Evolutionary conservation across 306 rosid species (phyloP).

Genomic region (Trifolium fragiferum): DNA sequence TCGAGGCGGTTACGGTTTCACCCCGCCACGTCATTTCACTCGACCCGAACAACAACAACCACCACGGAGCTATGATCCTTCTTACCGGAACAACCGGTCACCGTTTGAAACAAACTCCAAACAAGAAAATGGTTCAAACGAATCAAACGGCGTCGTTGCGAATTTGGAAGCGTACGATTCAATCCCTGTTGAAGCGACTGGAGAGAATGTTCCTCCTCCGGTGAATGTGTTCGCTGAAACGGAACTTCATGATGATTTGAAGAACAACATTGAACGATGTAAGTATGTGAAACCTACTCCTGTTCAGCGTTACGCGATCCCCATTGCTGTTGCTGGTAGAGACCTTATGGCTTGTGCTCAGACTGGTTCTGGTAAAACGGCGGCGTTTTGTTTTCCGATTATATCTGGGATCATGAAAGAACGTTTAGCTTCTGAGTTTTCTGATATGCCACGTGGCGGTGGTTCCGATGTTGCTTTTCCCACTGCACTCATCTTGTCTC

Average conservation of each 20-base stretch:
- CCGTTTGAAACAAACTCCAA: neutral
- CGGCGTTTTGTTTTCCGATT: conserved; percentile 83
- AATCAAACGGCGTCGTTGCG: conserved; percentile 25
- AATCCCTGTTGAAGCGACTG: conserved; percentile 75
- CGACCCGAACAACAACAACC: neutral
- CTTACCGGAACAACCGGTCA: neutral
- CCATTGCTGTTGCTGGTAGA: conserved; percentile 66
- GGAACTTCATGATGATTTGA: conserved; percentile 62
- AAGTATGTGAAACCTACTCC: conserved; percentile 89
- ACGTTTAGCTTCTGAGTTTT: conserved; percentile 18
- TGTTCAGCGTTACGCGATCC: conserved; percentile 83
- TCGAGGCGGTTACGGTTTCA: conserved; percentile 18
- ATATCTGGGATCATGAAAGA: conserved; percentile 66
- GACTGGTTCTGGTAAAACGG: conserved; percentile 86
- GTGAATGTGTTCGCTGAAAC: conserved; percentile 62
- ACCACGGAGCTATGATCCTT: neutral
- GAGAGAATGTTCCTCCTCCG: conserved; percentile 64
- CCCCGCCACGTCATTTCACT: neutral
- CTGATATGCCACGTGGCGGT: conserved; percentile 6
- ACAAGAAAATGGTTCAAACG: neutral
- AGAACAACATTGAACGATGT: conserved; percentile 64
- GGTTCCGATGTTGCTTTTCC: conserved; percentile 53
- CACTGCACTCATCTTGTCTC: conserved; percentile 74
- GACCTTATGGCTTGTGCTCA: conserved; percentile 88
- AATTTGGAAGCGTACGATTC: conserved; percentile 85